Conservation (phyloP, 148 eudicot genomes). For the Chenopodium quinoa region DNA sequence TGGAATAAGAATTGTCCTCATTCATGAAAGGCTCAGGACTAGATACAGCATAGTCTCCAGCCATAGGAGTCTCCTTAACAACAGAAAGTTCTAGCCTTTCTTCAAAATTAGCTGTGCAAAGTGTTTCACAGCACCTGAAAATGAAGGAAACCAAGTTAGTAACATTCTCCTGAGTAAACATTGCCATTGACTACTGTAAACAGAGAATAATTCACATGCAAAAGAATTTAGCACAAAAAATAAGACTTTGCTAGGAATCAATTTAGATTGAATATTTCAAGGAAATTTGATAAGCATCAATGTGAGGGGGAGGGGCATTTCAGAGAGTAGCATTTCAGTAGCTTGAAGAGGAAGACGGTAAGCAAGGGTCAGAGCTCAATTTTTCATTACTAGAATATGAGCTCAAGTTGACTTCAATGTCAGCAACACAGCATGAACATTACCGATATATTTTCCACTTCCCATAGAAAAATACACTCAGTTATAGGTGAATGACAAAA, state of each 20-base stretch:
- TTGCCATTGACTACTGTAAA: not conserved
- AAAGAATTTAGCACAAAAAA: not conserved
- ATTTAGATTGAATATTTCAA: too few species aligned
- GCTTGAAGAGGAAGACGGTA: too few species aligned
- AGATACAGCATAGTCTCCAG: slow-evolving; percentile 11
- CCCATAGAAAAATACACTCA: not conserved
- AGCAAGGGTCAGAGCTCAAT: too few species aligned
- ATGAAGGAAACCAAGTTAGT: slow-evolving; percentile 1
- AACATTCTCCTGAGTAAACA: not conserved
- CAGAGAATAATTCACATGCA: not conserved
- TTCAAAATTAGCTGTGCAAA: slow-evolving; percentile 18
- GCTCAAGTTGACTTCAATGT: not conserved
- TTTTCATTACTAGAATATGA: not conserved
- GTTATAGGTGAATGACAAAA: not conserved
- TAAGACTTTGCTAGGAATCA: too few species aligned
- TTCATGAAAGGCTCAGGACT: slow-evolving; percentile 43
- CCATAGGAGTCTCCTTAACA: slow-evolving; percentile 52
- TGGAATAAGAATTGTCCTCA: slow-evolving; percentile 49
- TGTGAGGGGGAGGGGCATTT: too few species aligned
- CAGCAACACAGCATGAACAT: not conserved
- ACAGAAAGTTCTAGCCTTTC: slow-evolving; percentile 41
- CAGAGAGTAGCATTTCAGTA: too few species aligned
- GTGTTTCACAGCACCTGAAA: slow-evolving; percentile 49
- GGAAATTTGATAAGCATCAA: too few species aligned
- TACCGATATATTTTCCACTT: not conserved